Evolutionary conservation across 2,329 filamentous ascomycete genomes (phyloP), one percentile per base, ranked within the genome.

Genomic region (Trichoderma citrinoviride): DNA sequence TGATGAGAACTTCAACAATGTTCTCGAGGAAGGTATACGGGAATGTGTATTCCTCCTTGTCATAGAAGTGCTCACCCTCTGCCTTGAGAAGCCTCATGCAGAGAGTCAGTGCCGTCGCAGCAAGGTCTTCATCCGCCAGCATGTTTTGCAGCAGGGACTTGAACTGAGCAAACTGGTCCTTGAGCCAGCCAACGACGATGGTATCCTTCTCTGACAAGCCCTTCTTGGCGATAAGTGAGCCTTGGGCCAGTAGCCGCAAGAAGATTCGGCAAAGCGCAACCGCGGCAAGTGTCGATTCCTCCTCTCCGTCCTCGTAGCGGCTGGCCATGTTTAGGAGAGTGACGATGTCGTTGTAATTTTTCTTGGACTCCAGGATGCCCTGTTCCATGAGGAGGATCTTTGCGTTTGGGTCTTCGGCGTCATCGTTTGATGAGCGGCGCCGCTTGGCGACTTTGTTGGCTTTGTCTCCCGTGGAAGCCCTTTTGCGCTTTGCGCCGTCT

Each of bases 291-390:
- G 91, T 80, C 4, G 85, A 81, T 49, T 89, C 84, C 2, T 80
- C 76, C 3, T 83, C 76, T 29, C 80, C 79, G 41, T 79, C 80
- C 72, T 84, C 68, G 56, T 73, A 74, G 75, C 43, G 87, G 77
- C 71, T 87, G 50, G 78, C 76, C 17, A 71, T 83, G 47, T 83
- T 83, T 52, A 96, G 81, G 43, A 98, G 79, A 12, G 84, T 85
- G 7, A 87, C 84, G 72, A 98, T 94, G 74, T 96, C 92, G 81
- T 97, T 96, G 82, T 96, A 96, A 78, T 97, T 86, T 76, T 93
- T 92, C 73, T 88, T 90, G 56, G 93, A 96, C 76, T 95, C 89
- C 67, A 93, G 79, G 63, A 98, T 93, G 65, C 91, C 89, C 68
- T 86, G 83, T 79, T 97, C 93, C 62, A 97, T 84, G 61, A 86